phyloP scores from a whole-genome alignment of 108 stramenopile genomes.

The Nitzschia putrida region DNA sequence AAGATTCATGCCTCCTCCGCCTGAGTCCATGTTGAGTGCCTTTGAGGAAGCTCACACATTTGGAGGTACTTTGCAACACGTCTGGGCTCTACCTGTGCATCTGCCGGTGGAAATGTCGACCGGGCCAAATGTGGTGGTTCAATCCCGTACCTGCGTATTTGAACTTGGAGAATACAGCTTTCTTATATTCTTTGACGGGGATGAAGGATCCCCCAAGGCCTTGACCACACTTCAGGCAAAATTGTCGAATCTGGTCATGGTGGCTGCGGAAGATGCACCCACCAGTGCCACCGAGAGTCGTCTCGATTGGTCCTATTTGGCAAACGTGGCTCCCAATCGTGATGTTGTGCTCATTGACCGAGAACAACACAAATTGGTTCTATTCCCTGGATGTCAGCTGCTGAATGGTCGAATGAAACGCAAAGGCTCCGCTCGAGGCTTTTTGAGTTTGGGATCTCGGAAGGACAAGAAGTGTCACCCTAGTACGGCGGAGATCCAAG shows the following conservation, averaged over 20 bases:
- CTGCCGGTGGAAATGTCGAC: conserved; percentile 14
- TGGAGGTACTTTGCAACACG: conserved; percentile 13
- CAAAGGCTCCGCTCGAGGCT: conserved; percentile 15
- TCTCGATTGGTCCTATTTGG: neutral
- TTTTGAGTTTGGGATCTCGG: conserved; percentile 20
- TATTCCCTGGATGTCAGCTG: conserved; percentile 50
- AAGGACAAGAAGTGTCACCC: neutral
- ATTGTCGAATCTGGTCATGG: neutral
- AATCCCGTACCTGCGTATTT: neutral
- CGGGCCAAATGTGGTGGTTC: conserved; percentile 8
- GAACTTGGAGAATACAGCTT: conserved; percentile 25
- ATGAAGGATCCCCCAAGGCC: neutral
- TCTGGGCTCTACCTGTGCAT: conserved; percentile 61
- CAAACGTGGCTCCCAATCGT: conserved; percentile 32
- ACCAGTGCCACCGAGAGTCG: neutral
- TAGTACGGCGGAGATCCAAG: conserved; percentile 22
- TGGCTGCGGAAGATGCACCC: neutral
- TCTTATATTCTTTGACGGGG: conserved; percentile 22
- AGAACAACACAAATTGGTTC: conserved; percentile 44
- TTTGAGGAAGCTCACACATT: conserved; percentile 28
- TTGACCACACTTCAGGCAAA: neutral
- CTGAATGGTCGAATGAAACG: conserved; percentile 1
- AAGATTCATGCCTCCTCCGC: conserved; percentile 38
- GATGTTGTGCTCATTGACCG: conserved; percentile 63
- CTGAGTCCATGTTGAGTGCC: conserved; percentile 49